These are phyloP conservation scores for Vitis riparia DNA, from an alignment of 164 flowering plant genomes.

Conservation along the genomic window DNA sequence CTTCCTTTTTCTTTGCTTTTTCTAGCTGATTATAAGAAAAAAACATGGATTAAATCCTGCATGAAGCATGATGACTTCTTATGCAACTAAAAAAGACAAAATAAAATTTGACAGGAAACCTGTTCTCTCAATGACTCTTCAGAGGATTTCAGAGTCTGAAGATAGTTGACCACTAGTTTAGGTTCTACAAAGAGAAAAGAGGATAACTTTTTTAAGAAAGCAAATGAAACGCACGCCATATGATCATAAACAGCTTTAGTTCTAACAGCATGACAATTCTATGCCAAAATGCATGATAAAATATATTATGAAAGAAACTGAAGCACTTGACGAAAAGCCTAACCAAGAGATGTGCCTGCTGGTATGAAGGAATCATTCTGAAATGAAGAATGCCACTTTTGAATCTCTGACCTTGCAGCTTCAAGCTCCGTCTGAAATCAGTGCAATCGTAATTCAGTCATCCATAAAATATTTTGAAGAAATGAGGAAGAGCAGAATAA, in stretches of 20 bases:
- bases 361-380: conserved; percentile 71
- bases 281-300: background rate
- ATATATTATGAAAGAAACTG: background rate
- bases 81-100: background rate
- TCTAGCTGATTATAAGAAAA: conserved; percentile 58
- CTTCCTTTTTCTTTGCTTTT: conserved; percentile 97
- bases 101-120: conserved; percentile 31
- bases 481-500: background rate
- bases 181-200: conserved; percentile 55
- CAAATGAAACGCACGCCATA: background rate
- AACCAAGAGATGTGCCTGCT: conserved; percentile 63
- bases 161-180: conserved; percentile 58
- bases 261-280: too few species aligned
- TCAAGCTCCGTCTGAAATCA: conserved; percentile 74
- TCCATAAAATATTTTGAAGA: background rate
- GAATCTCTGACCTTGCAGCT: conserved; percentile 80
- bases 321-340: conserved; percentile 14
- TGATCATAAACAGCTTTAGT: too few species aligned
- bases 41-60: conserved; percentile 1
- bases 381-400: conserved; percentile 86
- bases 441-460: background rate
- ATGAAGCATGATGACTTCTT: background rate
- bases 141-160: conserved; percentile 76
- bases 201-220: background rate
- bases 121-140: conserved; percentile 88